A percentile compares a stretch with the other conserved stretches of the same genome.
phyloP scores from a whole-genome alignment of 495 filamentous ascomycete species.

The Mytilinidion resinicola region DNA sequence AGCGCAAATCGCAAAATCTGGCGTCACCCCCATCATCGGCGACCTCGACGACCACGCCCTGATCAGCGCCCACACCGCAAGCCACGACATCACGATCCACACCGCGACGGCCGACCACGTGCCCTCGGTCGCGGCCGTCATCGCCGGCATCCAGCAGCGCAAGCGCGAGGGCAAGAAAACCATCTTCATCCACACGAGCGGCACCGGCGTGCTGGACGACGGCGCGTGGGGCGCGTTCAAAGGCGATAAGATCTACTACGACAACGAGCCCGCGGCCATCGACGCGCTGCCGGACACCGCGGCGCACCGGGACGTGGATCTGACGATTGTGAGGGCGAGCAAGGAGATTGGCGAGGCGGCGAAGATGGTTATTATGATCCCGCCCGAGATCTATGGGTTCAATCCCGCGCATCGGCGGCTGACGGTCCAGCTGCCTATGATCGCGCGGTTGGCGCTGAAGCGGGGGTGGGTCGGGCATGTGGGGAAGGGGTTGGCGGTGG shows the following conservation, averaged over 20 bases:
- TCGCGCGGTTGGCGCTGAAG: slow-evolving; percentile 35
- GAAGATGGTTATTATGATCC: slow-evolving; percentile 37
- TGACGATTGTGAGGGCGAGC: slow-evolving; percentile 34
- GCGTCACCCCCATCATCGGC: slow-evolving; percentile 29
- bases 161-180: slow-evolving; percentile 24
- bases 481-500: slow-evolving; percentile 31
- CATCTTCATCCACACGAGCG: slow-evolving; percentile 42
- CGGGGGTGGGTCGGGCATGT: slow-evolving; percentile 33
- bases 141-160: slow-evolving; percentile 34
- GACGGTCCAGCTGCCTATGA: slow-evolving; percentile 34
- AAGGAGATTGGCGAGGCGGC: slow-evolving; percentile 34
- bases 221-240: slow-evolving; percentile 17
- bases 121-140: slow-evolving; percentile 32
- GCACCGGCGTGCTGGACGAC: slow-evolving; percentile 30
- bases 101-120: slow-evolving; percentile 39
- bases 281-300: slow-evolving; percentile 36
- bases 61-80: slow-evolving; percentile 31
- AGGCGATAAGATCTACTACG: slow-evolving; percentile 35
- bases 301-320: slow-evolving; percentile 39
- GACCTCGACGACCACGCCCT: slow-evolving; percentile 26
- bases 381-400: slow-evolving; percentile 36
- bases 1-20: slow-evolving; percentile 21
- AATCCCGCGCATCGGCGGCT: slow-evolving; percentile 27
- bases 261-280: slow-evolving; percentile 29
- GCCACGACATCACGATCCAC: slow-evolving; percentile 37